Base-by-base conservation (phyloP, 192 early-diverging fungal genomes). In the Coemansia sp. region DNA sequence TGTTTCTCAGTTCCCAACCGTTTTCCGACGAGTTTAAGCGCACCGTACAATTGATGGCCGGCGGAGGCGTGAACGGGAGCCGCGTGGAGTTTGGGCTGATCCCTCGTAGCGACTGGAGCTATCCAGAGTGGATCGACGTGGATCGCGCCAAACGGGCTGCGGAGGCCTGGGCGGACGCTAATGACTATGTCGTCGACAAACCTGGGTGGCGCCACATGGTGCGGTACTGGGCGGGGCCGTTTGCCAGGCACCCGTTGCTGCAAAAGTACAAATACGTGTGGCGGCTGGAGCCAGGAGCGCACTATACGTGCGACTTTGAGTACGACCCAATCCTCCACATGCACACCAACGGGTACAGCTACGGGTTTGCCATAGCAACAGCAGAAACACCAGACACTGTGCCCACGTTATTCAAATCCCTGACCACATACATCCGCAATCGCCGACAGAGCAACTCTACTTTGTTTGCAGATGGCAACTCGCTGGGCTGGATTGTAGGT, bases 1-100 rank as follows among this genome's bases (percentile, higher is more conserved):
- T 92, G 5, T 91, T 91, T 65, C 61, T 92, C 19, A 92, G 90
- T 79, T 84, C 90, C 38, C 70, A 75, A 38, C 85, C 83, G 6
- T 91, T 91, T 48, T 73, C 86, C 11, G 82, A 84, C 9, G 74
- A 87, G 62, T 92, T 92, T 65, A 85, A 80, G 60, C 40, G 40
- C 40, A 18, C 40, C n/a, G 40, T 41, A 8, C 35, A 46, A 22
- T 82, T 76, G 9, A 67, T 86, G 3, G 57, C 43, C 0, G 70
- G 58, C 27, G 36, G 72, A 22, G n/a, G n/a, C n/a, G 63, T 74
- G 19, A 60, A 54, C 2, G 70, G 63, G 40, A 41, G 40, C 17
- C 4, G 14, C 40, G 4, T 64, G 72, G 48, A 62, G 52, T 82
- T 73, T 61, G 80, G 70, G 21, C 37, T 26, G 17, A 50, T 82